phyloP scores from a whole-genome alignment of 768 basidiomycete genomes.

The Cystofilobasidium ferigula region DNA sequence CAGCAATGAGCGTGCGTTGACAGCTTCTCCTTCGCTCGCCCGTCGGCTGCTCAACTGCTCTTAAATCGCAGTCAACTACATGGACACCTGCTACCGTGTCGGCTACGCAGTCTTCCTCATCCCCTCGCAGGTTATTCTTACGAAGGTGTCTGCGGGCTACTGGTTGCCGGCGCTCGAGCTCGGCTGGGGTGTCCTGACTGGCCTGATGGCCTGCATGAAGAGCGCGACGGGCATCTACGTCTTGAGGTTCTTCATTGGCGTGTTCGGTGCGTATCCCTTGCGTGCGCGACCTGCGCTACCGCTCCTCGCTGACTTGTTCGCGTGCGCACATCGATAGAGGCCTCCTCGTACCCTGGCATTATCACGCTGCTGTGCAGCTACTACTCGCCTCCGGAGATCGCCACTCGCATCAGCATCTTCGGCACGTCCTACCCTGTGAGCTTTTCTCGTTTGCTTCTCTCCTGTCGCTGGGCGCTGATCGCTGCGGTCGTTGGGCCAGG shows the following conservation, averaged over 20 bases:
- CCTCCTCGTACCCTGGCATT: conserved; percentile 30
- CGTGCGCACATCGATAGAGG: conserved; percentile 18
- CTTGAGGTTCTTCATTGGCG: conserved; percentile 32
- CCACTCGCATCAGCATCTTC: conserved; percentile 29
- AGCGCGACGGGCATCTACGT: conserved; percentile 27
- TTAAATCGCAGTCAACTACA: conserved; percentile 7
- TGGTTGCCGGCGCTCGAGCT: conserved; percentile 29
- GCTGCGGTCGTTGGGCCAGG: background rate
- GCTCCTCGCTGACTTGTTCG: too few species aligned
- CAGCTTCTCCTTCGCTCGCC: background rate
- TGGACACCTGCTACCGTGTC: conserved; percentile 16
- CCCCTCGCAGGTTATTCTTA: conserved; percentile 32
- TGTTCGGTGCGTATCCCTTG: conserved; percentile 3
- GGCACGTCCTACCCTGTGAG: conserved; percentile 25
- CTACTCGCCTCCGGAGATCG: conserved; percentile 28
- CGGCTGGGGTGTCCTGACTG: conserved; percentile 5
- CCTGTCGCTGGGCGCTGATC: background rate
- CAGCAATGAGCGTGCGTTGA: conserved; percentile 27
- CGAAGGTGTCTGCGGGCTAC: conserved; percentile 28
- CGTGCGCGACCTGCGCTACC: too few species aligned
- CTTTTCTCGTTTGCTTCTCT: background rate
- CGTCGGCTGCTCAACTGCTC: background rate
- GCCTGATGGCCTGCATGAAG: conserved; percentile 15
- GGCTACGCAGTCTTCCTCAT: conserved; percentile 28
- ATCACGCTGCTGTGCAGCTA: conserved; percentile 18